These are phyloP conservation scores for Xylaria cubensis DNA, from an alignment of 495 filamentous ascomycete species.

Conservation along the genomic window DNA sequence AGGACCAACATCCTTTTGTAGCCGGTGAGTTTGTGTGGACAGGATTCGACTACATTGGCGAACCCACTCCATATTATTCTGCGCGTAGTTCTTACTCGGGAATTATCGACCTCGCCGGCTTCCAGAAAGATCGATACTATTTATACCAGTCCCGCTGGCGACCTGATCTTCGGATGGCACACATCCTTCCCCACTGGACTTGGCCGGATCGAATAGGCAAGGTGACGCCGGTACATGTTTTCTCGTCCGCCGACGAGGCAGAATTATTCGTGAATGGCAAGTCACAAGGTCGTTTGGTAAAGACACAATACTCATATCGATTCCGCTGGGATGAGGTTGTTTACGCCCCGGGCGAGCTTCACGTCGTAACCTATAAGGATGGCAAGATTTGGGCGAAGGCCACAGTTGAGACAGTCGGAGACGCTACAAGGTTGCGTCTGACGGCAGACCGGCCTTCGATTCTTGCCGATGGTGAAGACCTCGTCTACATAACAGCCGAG, in stretches of 20 bases:
- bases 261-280: conserved; percentile 27
- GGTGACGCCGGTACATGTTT: conserved; percentile 23
- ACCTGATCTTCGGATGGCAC: conserved; percentile 22
- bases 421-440: conserved; percentile 10
- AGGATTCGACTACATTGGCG: conserved; percentile 24
- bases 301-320: conserved; percentile 5
- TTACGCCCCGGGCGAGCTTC: conserved; percentile 18
- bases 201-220: conserved; percentile 24
- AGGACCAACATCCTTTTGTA: conserved; percentile 12
- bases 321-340: conserved; percentile 23
- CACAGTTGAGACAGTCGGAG: conserved; percentile 9
- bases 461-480: conserved; percentile 19
- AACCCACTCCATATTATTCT: conserved; percentile 23
- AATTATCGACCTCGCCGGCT: conserved; percentile 24
- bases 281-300: conserved; percentile 19
- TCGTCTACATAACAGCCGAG: conserved; percentile 11
- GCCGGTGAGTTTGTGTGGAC: conserved; percentile 25
- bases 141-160: conserved; percentile 27
- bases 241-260: conserved; percentile 23
- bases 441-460: conserved; percentile 15
- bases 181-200: conserved; percentile 26
- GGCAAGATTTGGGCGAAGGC: conserved; percentile 21
- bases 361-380: conserved; percentile 21
- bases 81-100: conserved; percentile 26
- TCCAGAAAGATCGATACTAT: conserved; percentile 24